Evolutionary conservation across 495 filamentous ascomycete genomes (phyloP), one percentile per base, ranked within the genome.

Genomic region (Lasiosphaeria hispida): DNA sequence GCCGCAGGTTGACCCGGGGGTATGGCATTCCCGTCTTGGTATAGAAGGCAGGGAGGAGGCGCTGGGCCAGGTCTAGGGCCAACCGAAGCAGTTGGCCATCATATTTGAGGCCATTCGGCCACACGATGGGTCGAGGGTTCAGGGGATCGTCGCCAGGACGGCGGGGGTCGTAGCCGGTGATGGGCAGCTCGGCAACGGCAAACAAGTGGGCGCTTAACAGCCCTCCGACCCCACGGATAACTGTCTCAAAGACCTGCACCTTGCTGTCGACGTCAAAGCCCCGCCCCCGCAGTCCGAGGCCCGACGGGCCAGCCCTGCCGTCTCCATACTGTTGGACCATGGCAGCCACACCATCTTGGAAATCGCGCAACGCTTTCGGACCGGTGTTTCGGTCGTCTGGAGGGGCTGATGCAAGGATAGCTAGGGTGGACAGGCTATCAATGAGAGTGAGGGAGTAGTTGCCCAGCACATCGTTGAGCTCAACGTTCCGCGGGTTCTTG

Each of bases 221-320:
- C 17, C 94, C 94, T 14, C 95, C 94, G 49, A 98, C 81, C 30
- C 92, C 92, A 60, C 94, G 81, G 68, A 98, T 98, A 9, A 96
- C 92, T 2, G 92, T 96, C 72, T 98, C 94, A 68, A 98, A 98
- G 36, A 98, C 90, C 73, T 98, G 91, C 8, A 98, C 94, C 72
- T 97, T 97, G 71, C 91, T 95, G 72, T 98, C 93, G 40, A 97
- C 77, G 74, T 98, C 92, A 61, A 97, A 98, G 3, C 91, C 94
- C 36, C 88, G 81, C n/a, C 81, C 84, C 58, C 89, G 79, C 60
- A 82, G 78, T 8, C 92, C 92, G 64, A 83, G 78, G 38, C 88
- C 90, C 18, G 78, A 79, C 43, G 84, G 82, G 8, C 90, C 86
- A 19, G 81, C 72, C 7, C 80, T 84, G 3, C 89, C 92, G 72